Base-by-base conservation (phyloP, 331 rosid species). In the Acacia pycnantha region DNA sequence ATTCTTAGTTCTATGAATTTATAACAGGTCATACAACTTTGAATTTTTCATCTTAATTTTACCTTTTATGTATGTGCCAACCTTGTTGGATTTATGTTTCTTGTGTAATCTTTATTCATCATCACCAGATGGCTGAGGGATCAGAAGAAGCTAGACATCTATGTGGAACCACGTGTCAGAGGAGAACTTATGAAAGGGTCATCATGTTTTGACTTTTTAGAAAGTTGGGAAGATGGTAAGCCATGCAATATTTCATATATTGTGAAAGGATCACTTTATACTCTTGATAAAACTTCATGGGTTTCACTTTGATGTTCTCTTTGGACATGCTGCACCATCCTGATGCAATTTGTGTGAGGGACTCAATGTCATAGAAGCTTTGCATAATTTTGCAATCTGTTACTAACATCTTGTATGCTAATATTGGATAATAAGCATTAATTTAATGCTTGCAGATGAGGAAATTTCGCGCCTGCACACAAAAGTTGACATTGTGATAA, bases 161-260 rank as follows among this genome's bases (percentile, higher is more conserved):
- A 90, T 43, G 99, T 96, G 69, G 99, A 96, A 83, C 97, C 99
- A 47, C 93, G 85, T 0, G 98, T 96, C 75, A 91, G 79, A 89
- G 82, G 27, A 48, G 98, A 92, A 29, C 37, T 33, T 33, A 33
- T 33, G 37, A 33, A 33, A 33, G 37, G 37, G 37, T 33, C 37
- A 33, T 33, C 37, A 33, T 88, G 87, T 89, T 96, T 86, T 79
- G 85, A 90, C 85, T 92, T 92, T 35, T 86, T 94, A 24, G 88
- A 90, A 84, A 91, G 92, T 48, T 93, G 99, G 99, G 90, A 86
- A 77, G 92, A 89, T 62, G 94, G 99, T 96, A 86, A 95, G 94
- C 67, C 46, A 50, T 83, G 59, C 70, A 83, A 81, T 27, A 47
- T 79, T 81, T 80, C 56, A 78, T 85, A 74, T 85, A 24, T 51